Conservation (phyloP, 2,329 filamentous ascomycete genomes). For the Capronia coronata region DNA sequence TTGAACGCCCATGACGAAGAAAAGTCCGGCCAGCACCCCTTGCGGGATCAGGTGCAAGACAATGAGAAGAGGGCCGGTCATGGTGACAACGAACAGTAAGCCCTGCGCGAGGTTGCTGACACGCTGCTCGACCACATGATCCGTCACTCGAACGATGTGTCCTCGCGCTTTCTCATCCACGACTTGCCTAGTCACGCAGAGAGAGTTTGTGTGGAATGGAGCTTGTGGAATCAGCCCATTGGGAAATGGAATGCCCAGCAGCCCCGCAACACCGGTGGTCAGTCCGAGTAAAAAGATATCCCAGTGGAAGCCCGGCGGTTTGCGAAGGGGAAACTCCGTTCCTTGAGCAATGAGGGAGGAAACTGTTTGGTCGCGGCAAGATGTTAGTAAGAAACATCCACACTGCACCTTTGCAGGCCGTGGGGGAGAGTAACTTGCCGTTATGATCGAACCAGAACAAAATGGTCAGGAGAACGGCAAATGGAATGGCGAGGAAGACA, state of each 20-base stretch:
- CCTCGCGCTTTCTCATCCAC: conserved; percentile 52
- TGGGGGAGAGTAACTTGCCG: conserved; percentile 50
- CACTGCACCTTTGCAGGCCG: too few species aligned
- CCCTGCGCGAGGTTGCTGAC: conserved; percentile 73
- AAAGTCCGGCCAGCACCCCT: conserved; percentile 70
- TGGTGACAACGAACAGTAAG: conserved; percentile 69
- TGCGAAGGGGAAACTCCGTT: conserved; percentile 72
- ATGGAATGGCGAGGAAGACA: conserved; percentile 79
- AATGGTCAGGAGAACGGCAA: conserved; percentile 73
- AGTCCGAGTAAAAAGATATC: conserved; percentile 73
- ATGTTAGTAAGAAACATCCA: too few species aligned
- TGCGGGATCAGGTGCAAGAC: conserved; percentile 73
- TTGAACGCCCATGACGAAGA: conserved; percentile 79
- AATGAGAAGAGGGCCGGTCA: conserved; percentile 66
- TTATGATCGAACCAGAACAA: conserved; percentile 90
- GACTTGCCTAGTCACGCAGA: conserved; percentile 61
- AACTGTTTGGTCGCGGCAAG: conserved; percentile 46
- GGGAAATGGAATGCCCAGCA: conserved; percentile 72
- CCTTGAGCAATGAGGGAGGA: conserved; percentile 77
- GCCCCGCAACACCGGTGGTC: conserved; percentile 67
- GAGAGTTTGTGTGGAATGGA: conserved; percentile 71
- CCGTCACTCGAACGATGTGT: conserved; percentile 56
- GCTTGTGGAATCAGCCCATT: conserved; percentile 80
- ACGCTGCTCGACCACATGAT: conserved; percentile 60
- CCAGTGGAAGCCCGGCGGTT: conserved; percentile 81